Conservation (phyloP, 2,329 filamentous ascomycete genomes). For the Magnaporthales sp. region DNA sequence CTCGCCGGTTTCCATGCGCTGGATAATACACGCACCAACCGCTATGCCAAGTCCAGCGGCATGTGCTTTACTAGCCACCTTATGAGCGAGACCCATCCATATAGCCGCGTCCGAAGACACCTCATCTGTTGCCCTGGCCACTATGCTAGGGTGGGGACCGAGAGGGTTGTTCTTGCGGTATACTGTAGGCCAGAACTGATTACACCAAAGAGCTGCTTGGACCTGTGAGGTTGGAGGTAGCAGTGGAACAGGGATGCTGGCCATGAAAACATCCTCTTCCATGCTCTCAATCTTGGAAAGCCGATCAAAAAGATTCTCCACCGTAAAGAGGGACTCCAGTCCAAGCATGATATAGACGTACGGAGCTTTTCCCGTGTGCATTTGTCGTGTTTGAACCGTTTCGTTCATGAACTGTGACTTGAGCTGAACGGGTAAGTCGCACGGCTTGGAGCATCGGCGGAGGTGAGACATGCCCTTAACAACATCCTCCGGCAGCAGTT, state of each 20-base stretch:
- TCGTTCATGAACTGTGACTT: slow-evolving; percentile 54
- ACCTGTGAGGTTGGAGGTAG: slow-evolving; percentile 66
- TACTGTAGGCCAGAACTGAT: slow-evolving; percentile 73
- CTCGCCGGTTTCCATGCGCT: slow-evolving; percentile 40
- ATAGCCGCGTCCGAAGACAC: slow-evolving; percentile 53
- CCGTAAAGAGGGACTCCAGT: slow-evolving; percentile 40
- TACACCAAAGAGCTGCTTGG: slow-evolving; percentile 66
- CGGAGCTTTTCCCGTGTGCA: slow-evolving; percentile 51
- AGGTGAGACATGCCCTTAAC: slow-evolving; percentile 62
- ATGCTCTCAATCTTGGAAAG: slow-evolving; percentile 41
- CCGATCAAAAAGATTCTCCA: slow-evolving; percentile 39
- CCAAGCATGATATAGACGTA: slow-evolving; percentile 52
- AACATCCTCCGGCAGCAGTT: slow-evolving; percentile 48
- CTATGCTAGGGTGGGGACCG: slow-evolving; percentile 70
- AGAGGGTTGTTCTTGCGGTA: slow-evolving; percentile 85
- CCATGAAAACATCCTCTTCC: slow-evolving; percentile 43
- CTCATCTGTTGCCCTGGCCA: slow-evolving; percentile 60
- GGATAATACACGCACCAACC: slow-evolving; percentile 68
- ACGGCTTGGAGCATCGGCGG: slow-evolving; percentile 65
- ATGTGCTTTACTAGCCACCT: slow-evolving; percentile 52
- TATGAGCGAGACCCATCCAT: slow-evolving; percentile 61
- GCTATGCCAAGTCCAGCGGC: slow-evolving; percentile 53
- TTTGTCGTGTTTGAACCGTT: slow-evolving; percentile 41
- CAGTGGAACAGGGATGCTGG: slow-evolving; percentile 59
- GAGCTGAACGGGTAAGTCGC: slow-evolving; percentile 57